Evolutionary conservation across 148 eudicot species (phyloP).

Genomic region (Nepenthes mirabilis): DNA sequence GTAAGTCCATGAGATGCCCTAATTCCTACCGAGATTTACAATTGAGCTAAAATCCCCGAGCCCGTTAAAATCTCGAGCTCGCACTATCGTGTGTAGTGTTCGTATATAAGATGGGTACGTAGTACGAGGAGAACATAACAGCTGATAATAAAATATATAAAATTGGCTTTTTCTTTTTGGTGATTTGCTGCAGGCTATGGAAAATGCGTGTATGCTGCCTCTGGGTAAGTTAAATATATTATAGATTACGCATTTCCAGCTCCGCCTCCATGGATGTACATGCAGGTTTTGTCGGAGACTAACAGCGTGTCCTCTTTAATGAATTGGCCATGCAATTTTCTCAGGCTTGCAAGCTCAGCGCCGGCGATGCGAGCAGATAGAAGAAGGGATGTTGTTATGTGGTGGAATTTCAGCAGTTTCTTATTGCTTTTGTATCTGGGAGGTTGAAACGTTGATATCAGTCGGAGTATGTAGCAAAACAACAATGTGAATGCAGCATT

Average conservation of each 20-base stretch:
- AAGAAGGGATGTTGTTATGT: background rate
- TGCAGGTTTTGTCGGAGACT: background rate
- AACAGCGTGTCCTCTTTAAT: no score
- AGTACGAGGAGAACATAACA: background rate
- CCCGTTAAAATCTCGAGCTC: no score
- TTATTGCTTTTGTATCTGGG: slow-evolving; percentile 20
- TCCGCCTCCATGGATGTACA: background rate
- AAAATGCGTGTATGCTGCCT: slow-evolving; percentile 23
- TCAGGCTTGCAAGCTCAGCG: slow-evolving; percentile 14
- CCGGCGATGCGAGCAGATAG: slow-evolving; percentile 1
- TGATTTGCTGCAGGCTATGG: slow-evolving; percentile 23
- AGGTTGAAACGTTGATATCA: slow-evolving; percentile 1
- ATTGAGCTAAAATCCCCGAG: no score
- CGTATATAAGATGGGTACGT: background rate
- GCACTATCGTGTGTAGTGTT: no score
- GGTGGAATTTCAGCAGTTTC: slow-evolving; percentile 14
- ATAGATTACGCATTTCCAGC: background rate
- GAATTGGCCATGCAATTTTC: background rate
- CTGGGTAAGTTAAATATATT: slow-evolving; percentile 14
- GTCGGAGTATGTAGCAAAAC: no score
- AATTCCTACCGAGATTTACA: no score
- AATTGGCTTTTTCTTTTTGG: background rate
- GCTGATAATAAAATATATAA: no score
- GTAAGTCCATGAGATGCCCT: no score
- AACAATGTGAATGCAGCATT: no score